Conservation (phyloP, 2,329 filamentous ascomycete species). For the Fusarium torreyae region DNA sequence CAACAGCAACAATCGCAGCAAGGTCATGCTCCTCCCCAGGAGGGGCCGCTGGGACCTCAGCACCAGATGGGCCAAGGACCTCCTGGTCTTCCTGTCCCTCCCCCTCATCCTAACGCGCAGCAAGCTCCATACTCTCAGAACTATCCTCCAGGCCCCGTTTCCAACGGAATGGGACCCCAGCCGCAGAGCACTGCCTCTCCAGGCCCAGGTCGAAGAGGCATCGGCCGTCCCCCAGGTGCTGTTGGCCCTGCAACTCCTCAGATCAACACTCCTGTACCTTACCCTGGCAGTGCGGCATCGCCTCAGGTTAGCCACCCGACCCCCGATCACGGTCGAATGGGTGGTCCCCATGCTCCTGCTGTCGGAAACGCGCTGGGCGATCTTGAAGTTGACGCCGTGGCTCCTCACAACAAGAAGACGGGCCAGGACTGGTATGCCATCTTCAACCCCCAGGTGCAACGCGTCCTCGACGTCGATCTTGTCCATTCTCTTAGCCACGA, state of each 20-base stretch:
- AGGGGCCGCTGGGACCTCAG: conserved; percentile 69
- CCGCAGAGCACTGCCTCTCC: conserved; percentile 90
- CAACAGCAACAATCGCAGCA: conserved; percentile 59
- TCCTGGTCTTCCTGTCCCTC: conserved; percentile 73
- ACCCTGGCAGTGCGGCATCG: conserved; percentile 85
- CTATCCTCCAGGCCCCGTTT: conserved; percentile 71
- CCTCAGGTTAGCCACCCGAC: conserved; percentile 91
- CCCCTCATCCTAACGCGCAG: conserved; percentile 72
- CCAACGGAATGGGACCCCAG: conserved; percentile 84
- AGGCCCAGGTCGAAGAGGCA: conserved; percentile 82
- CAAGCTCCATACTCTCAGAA: conserved; percentile 82
- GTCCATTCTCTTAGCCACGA: conserved; percentile 94
- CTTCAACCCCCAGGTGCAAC: conserved; percentile 93
- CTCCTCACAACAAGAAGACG: conserved; percentile 89
- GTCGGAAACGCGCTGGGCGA: conserved; percentile 81
- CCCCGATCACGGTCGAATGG: conserved; percentile 73
- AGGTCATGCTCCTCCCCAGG: conserved; percentile 76
- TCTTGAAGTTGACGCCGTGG: conserved; percentile 87
- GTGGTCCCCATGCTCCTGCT: conserved; percentile 64
- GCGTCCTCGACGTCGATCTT: conserved; percentile 91
- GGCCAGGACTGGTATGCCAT: conserved; percentile 95
- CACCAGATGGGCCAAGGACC: conserved; percentile 81
- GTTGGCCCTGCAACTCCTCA: conserved; percentile 88
- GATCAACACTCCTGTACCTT: conserved; percentile 89
- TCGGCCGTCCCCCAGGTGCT: conserved; percentile 74